phyloP scores from a whole-genome alignment of 1,284 basidiomycete genomes.

The Flammula alnicola region DNA sequence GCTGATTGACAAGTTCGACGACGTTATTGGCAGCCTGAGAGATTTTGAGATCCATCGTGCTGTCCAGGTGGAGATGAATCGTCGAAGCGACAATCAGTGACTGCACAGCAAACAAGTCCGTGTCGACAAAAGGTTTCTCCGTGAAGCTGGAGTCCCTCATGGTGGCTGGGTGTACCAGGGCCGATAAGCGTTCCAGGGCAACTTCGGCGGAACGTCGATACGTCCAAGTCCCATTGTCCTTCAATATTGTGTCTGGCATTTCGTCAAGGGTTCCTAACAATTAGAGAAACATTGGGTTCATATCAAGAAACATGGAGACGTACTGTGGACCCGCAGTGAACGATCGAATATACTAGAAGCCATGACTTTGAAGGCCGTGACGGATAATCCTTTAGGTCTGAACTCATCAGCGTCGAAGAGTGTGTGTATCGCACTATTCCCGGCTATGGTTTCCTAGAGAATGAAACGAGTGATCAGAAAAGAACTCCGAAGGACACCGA shows the following conservation, averaged over 20 bases:
- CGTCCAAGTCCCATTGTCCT: conserved; percentile 19
- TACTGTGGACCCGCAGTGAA: conserved; percentile 25
- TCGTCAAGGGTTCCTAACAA: neutral
- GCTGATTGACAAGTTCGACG: conserved; percentile 48
- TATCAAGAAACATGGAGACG: neutral
- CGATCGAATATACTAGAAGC: conserved; percentile 28
- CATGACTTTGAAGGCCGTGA: conserved; percentile 30
- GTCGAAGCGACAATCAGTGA: conserved; percentile 54
- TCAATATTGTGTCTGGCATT: conserved; percentile 12
- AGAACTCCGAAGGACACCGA: neutral
- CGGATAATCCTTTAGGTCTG: conserved; percentile 18
- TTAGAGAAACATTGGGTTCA: neutral
- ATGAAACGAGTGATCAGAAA: neutral
- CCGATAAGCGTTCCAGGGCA: conserved; percentile 47
- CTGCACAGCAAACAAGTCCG: conserved; percentile 53
- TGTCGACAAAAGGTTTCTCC: conserved; percentile 40
- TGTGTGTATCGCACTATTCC: conserved; percentile 27
- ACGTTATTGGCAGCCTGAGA: conserved; percentile 47
- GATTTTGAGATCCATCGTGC: conserved; percentile 26
- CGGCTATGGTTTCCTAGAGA: conserved; percentile 18
- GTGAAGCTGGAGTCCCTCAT: conserved; percentile 37
- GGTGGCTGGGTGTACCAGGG: conserved; percentile 44
- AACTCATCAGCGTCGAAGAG: conserved; percentile 29
- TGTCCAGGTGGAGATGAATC: conserved; percentile 46
- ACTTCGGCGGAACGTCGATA: conserved; percentile 44